These are phyloP conservation scores for Leucogyrophana mollusca DNA, from an alignment of 768 basidiomycete genomes.

Conservation along the genomic window DNA sequence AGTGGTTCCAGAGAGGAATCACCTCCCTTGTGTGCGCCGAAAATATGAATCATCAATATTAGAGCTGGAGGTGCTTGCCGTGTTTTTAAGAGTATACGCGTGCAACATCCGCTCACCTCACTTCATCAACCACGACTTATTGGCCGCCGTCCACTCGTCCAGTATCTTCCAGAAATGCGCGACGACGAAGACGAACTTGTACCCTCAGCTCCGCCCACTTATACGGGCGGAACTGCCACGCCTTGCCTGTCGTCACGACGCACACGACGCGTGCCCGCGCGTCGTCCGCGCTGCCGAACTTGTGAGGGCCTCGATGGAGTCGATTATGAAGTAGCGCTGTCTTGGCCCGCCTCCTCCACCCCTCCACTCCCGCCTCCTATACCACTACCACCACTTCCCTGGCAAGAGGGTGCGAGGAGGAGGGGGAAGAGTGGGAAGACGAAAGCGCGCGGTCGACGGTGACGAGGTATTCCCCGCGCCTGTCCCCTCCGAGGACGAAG, in stretches of 20 bases:
- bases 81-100: no score
- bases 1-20: no score
- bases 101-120: no score
- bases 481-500: no score
- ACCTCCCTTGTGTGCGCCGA: no score
- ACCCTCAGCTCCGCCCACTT: slow-evolving; percentile 94
- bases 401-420: no score
- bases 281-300: slow-evolving; percentile 68
- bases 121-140: slow-evolving; percentile 76
- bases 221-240: slow-evolving; percentile 97
- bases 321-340: slow-evolving; percentile 83
- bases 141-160: slow-evolving; percentile 78
- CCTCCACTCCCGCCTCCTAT: no score
- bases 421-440: background rate
- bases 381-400: no score
- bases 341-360: no score
- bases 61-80: no score
- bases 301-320: slow-evolving; percentile 90
- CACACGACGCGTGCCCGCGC: slow-evolving; percentile 98
- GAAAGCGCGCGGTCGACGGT: slow-evolving; percentile 72
- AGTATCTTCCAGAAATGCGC: slow-evolving; percentile 95
- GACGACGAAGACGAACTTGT: slow-evolving; percentile 89
- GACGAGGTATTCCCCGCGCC: slow-evolving; percentile 81
- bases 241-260: slow-evolving; percentile 97
- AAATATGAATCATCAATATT: no score